Evolutionary conservation across 441 rosid species (phyloP), one percentile per base, ranked within the genome.

Genomic region (Erodium trifolium): DNA sequence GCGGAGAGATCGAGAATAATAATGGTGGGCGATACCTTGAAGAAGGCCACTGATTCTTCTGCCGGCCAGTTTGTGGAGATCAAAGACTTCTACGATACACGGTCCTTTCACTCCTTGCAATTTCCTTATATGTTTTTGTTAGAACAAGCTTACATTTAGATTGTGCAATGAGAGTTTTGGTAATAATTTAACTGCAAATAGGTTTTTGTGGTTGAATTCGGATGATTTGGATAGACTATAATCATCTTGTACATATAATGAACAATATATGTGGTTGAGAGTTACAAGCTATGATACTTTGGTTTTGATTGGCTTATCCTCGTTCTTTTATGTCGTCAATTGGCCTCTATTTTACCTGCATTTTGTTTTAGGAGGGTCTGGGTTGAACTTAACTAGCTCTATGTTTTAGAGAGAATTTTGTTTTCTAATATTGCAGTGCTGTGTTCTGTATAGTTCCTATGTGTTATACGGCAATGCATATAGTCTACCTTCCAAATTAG

Each of bases 1-100:
- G 97, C 98, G 17, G 97, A 89, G 85, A 88, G 83, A 84, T 85
- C 97, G 72, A 89, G 95, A 72, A 87, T 93, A 63, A 76, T 93
- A 41, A 87, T 93, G 96, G 97, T 89, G 2, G 97, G 98, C 37
- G 97, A 93, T 67, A 72, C 93, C 11, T 78, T 93, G 73, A 93
- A 89, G 79, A 91, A 83, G 82, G 90, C 85, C 2, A 78, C 83
- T 13, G 86, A 84, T 23, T 23, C 27, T 23, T 23, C 27, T 23
- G 27, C 27, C 2, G 27, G 27, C 27, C 27, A 23, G 27, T 23
- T 23, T 23, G 27, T 78, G 53, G 85, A 79, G 70, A 82, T 91
- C 69, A 85, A 70, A 27, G 90, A 89, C 80, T 69, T 78, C 41
- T 83, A 87, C 39, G 96, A 88, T 73, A 78, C 91, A 23, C 27